phyloP scores from a whole-genome alignment of 805 yeast genomes.

The Wickerhamiella australiensis region DNA sequence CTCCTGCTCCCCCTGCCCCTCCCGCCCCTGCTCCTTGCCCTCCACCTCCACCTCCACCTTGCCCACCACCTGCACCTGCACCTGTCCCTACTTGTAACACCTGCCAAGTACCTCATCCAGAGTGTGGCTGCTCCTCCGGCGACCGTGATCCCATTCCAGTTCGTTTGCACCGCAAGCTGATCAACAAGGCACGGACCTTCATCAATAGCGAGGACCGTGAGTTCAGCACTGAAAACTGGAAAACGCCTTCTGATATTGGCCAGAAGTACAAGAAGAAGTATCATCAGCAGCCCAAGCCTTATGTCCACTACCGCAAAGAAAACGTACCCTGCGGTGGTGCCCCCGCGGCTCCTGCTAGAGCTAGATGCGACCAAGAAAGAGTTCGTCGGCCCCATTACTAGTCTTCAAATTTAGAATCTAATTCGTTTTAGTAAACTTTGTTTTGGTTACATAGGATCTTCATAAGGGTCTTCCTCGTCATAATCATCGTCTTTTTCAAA shows the following conservation, averaged over 20 bases:
- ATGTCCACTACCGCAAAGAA: conserved; percentile 1
- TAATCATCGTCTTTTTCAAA: conserved; percentile 95
- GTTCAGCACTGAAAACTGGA: background rate
- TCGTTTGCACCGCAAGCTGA: conserved; percentile 1
- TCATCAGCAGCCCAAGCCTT: background rate
- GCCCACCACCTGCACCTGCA: background rate
- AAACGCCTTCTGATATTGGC: conserved; percentile 1
- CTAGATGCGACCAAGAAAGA: background rate
- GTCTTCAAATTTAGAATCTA: background rate
- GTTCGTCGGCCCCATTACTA: background rate
- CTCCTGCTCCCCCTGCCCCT: too few relatives aligned
- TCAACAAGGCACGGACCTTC: conserved; percentile 2
- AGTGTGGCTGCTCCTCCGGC: background rate
- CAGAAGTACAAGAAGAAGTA: background rate
- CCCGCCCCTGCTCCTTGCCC: background rate
- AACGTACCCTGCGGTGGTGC: background rate
- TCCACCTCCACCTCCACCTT: background rate
- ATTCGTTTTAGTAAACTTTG: too few relatives aligned
- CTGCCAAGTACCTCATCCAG: background rate
- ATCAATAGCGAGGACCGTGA: conserved; percentile 8
- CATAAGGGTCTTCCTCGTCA: conserved; percentile 96
- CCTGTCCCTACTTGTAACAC: background rate
- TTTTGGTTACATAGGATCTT: conserved; percentile 56
- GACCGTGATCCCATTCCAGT: conserved; percentile 6
- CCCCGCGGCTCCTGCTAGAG: background rate